Percentiles rank a stretch among this genome's conserved stretches.
Evolutionary conservation across 257 asterid genomes (phyloP).

Genomic region (Cordia subcordata): DNA sequence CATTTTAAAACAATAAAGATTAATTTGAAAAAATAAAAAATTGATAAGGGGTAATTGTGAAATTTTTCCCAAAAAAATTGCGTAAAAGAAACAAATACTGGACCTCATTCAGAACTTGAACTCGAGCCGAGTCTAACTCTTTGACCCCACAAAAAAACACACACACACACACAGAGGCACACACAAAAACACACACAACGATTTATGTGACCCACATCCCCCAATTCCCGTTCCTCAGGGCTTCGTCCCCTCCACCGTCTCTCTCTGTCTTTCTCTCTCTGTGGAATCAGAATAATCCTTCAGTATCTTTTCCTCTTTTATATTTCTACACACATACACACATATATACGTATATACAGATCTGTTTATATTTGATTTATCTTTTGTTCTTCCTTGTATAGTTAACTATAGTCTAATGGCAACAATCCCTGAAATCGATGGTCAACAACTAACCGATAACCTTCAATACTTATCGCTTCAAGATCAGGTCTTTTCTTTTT

Average conservation of each 20-base stretch:
- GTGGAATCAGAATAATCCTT: constrained; percentile 34
- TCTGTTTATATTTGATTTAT: neutral
- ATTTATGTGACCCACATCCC: neutral
- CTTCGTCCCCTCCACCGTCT: neutral
- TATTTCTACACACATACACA: constrained; percentile 14
- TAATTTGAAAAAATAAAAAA: too few species aligned
- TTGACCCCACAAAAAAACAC: too few species aligned
- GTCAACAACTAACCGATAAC: constrained; percentile 25
- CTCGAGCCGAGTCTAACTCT: too few species aligned
- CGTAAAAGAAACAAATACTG: too few species aligned
- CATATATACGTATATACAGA: constrained; percentile 4
- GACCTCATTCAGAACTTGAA: too few species aligned
- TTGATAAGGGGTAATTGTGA: too few species aligned
- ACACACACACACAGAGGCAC: too few species aligned
- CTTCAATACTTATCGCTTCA: constrained; percentile 32
- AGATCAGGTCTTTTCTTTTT: constrained; percentile 30
- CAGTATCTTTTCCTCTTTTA: constrained; percentile 16
- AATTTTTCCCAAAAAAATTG: too few species aligned
- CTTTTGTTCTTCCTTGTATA: neutral
- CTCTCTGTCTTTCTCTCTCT: constrained; percentile 3
- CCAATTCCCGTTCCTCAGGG: constrained; percentile 3
- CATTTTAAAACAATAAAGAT: too few species aligned
- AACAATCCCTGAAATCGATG: constrained; percentile 32
- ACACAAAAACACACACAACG: too few species aligned
- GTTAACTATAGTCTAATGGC: constrained; percentile 31